A percentile compares a stretch with the other conserved stretches of the same genome.
These are phyloP conservation scores for Scleroderma bovista DNA, from an alignment of 768 basidiomycete genomes.

Conservation along the genomic window DNA sequence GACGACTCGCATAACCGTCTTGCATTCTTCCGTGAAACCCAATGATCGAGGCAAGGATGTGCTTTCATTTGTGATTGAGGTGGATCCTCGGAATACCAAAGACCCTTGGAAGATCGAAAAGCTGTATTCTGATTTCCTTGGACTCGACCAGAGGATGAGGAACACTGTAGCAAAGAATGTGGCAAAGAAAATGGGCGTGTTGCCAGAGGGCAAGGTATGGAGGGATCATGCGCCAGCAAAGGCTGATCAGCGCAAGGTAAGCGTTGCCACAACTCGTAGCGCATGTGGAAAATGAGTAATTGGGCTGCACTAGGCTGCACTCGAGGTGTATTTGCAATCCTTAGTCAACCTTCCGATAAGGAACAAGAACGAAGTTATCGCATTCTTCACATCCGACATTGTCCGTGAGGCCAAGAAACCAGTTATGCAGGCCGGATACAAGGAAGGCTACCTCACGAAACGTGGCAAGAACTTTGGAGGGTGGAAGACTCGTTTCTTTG, in stretches of 20 bases:
- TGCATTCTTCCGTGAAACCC: slow-evolving; percentile 77
- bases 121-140: slow-evolving; percentile 88
- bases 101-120: slow-evolving; percentile 86
- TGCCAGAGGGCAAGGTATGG: slow-evolving; percentile 94
- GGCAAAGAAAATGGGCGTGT: slow-evolving; percentile 67
- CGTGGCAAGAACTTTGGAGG: slow-evolving; percentile 97
- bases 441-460: slow-evolving; percentile 95
- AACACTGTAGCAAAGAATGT: slow-evolving; percentile 50
- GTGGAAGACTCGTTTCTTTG: slow-evolving; percentile 95
- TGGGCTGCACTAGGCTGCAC: slow-evolving; percentile 43
- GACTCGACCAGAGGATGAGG: slow-evolving; percentile 75
- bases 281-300: slow-evolving; percentile 11
- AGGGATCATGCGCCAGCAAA: slow-evolving; percentile 96
- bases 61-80: slow-evolving; percentile 76
- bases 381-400: slow-evolving; percentile 89
- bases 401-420: slow-evolving; percentile 71
- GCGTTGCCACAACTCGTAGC: slow-evolving; percentile 18
- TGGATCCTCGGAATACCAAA: slow-evolving; percentile 68
- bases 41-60: slow-evolving; percentile 93
- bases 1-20: slow-evolving; percentile 63
- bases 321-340: slow-evolving; percentile 84
- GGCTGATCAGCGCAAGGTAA: slow-evolving; percentile 92
- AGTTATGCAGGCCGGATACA: slow-evolving; percentile 76
- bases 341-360: slow-evolving; percentile 78
- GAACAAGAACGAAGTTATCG: slow-evolving; percentile 84